Evolutionary conservation across 202 grass and related monocot genomes (phyloP), one percentile per base, ranked within the genome.

Genomic region (Digitaria exilis): DNA sequence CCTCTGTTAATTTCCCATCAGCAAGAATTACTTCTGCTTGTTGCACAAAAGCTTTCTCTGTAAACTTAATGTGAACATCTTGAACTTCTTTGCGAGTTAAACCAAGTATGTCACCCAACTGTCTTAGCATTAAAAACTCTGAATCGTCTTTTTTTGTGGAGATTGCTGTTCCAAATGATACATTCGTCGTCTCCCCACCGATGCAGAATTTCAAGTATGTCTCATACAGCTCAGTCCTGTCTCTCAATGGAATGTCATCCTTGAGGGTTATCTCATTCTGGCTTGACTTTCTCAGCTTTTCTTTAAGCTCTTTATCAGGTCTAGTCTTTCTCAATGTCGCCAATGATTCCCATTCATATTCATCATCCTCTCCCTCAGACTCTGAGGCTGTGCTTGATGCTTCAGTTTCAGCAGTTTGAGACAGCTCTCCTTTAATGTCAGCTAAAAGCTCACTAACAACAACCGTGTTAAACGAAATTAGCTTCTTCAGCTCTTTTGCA

Each of bases 11-110:
- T 72, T 99, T 89, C 18, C 96, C 96, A 70, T 99, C 96, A 82
- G 96, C 90, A 88, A 99, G 89, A 90, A 99, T 93, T 44, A 93
- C 89, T 87, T 99, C 96, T 16, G 96, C 96, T 80, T 94, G 93
- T 84, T 99, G 90, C 63, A 94, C 89, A 78, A 99, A 99, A 79
- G 96, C 87, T 73, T 99, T 92, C 78, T 99, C 93, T 71, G 96
- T 66, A 77, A 99, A 86, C 54, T 90, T 99, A 79, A 91, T 86
- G 73, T 95, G 96, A 71, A 96, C 87, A 69, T 87, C 80, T 80
- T 86, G 88, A 78, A 83, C 84, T 84, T 99, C 96, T 64, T 95
- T 93, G 71, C 68, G 50, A 37, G 89, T 96, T 58, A 99, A 82
- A 68, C 96, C 96, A 67, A 99, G 87, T 87, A 99, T 96, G 68